Evolutionary conservation across 306 rosid genomes (phyloP).

Genomic region (Vicia sativa): DNA sequence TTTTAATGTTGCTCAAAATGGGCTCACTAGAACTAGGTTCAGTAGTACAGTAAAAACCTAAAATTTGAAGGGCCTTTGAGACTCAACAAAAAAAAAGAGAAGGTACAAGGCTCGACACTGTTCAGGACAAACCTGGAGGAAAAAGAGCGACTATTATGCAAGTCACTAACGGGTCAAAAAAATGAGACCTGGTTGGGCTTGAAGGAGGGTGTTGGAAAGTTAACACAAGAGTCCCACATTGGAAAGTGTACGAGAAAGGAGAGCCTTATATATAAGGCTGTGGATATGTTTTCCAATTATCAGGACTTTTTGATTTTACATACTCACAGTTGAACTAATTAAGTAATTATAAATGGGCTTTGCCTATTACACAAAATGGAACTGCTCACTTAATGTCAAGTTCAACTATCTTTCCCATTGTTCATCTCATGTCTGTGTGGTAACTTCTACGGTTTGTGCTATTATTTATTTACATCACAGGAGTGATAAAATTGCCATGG

Average conservation of each 20-base stretch:
- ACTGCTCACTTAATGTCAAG: background rate
- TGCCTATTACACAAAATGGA: background rate
- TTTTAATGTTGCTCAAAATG: background rate
- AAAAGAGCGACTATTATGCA: background rate
- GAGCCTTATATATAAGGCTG: background rate
- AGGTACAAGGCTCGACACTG: background rate
- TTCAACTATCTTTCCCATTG: conserved; percentile 12
- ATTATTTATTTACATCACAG: no score
- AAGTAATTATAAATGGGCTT: background rate
- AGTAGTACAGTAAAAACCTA: background rate
- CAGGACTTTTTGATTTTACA: background rate
- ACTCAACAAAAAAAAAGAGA: background rate
- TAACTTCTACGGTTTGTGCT: conserved; percentile 16
- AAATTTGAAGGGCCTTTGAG: background rate
- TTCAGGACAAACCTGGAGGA: background rate
- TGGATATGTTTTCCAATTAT: background rate
- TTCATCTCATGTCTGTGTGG: conserved; percentile 30
- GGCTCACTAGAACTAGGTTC: background rate
- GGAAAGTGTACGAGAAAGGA: background rate
- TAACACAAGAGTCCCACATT: background rate
- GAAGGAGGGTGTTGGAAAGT: background rate
- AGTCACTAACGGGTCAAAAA: background rate
- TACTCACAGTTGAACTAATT: background rate
- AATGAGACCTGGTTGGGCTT: background rate
- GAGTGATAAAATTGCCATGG: background rate